A percentile compares a stretch with the other conserved stretches of the same genome.
These are phyloP conservation scores for Tylopilus intermedius DNA, from an alignment of 768 basidiomycete genomes.

Conservation along the genomic window DNA sequence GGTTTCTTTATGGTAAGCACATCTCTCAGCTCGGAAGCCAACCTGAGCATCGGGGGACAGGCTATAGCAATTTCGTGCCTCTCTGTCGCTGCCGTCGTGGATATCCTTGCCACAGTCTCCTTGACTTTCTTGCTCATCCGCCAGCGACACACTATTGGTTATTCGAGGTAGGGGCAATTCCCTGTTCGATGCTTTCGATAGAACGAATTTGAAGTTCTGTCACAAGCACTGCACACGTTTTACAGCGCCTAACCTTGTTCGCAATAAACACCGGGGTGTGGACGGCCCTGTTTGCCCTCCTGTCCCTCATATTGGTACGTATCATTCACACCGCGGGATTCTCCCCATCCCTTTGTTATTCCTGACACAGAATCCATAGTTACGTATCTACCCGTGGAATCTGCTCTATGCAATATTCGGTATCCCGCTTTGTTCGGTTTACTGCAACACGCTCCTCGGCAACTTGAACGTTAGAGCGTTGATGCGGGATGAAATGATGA, in stretches of 20 bases:
- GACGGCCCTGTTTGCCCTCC: slow-evolving; percentile 46
- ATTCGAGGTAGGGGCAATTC: neutral
- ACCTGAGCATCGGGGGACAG: neutral
- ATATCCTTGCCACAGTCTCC: slow-evolving; percentile 2
- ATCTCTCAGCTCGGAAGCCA: neutral
- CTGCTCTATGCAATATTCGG: neutral
- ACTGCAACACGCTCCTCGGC: slow-evolving; percentile 5
- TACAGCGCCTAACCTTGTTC: slow-evolving; percentile 12
- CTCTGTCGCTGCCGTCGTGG: slow-evolving; percentile 2
- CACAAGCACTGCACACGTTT: slow-evolving; percentile 4
- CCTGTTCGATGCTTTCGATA: too few species aligned
- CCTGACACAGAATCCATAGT: neutral
- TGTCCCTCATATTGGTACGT: slow-evolving; percentile 17
- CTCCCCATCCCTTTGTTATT: neutral
- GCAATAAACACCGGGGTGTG: slow-evolving; percentile 35
- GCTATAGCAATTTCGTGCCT: neutral
- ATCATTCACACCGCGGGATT: neutral
- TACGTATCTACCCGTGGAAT: neutral
- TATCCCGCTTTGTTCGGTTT: neutral
- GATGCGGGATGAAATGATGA: neutral
- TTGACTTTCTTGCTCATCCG: slow-evolving; percentile 6
- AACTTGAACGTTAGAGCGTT: slow-evolving; percentile 1
- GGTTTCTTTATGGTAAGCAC: neutral
- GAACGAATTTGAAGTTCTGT: neutral
- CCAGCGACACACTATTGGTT: neutral